A percentile compares a stretch with the other conserved stretches of the same genome.
These are phyloP conservation scores for Cordyceps militaris DNA, from an alignment of 2,329 filamentous ascomycete species.

Conservation along the genomic window DNA sequence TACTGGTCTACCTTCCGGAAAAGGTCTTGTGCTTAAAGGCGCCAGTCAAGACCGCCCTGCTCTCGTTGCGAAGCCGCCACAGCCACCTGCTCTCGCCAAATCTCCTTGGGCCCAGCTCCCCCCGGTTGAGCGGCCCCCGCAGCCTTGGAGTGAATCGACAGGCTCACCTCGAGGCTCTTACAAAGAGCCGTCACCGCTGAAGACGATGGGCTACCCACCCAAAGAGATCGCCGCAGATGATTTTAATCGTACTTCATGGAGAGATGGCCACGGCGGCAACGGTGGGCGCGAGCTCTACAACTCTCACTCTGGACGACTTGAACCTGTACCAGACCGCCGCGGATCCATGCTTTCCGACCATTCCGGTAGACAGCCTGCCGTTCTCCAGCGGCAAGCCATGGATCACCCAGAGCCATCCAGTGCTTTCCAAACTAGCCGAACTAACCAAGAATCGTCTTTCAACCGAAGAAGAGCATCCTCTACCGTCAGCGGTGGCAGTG, in stretches of 20 bases:
- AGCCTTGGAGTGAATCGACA: slow-evolving; percentile 53
- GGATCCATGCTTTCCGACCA: slow-evolving; percentile 61
- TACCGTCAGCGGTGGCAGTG: slow-evolving; percentile 82
- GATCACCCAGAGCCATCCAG: slow-evolving; percentile 73
- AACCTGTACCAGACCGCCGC: slow-evolving; percentile 76
- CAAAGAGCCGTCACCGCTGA: slow-evolving; percentile 50
- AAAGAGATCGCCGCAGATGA: slow-evolving; percentile 93
- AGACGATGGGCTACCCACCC: slow-evolving; percentile 43
- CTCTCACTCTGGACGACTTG: slow-evolving; percentile 89
- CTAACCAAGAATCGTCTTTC: slow-evolving; percentile 60
- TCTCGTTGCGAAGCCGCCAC: slow-evolving; percentile 64
- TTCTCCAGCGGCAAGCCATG: slow-evolving; percentile 67
- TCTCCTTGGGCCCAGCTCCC: slow-evolving; percentile 89
- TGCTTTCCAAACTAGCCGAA: slow-evolving; percentile 74
- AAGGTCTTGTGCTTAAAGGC: slow-evolving; percentile 59
- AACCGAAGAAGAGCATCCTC: slow-evolving; percentile 78
- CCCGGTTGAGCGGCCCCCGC: slow-evolving; percentile 74
- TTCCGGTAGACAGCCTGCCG: slow-evolving; percentile 62
- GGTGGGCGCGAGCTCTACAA: slow-evolving; percentile 78
- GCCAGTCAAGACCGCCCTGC: slow-evolving; percentile 61
- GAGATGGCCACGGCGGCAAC: slow-evolving; percentile 54
- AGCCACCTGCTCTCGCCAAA: slow-evolving; percentile 63
- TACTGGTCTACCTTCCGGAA: slow-evolving; percentile 44
- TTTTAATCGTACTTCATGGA: slow-evolving; percentile 77
- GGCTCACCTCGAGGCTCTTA: slow-evolving; percentile 39